Conservation (phyloP, 768 basidiomycete genomes). For the Amanita pseudoporphyria region DNA sequence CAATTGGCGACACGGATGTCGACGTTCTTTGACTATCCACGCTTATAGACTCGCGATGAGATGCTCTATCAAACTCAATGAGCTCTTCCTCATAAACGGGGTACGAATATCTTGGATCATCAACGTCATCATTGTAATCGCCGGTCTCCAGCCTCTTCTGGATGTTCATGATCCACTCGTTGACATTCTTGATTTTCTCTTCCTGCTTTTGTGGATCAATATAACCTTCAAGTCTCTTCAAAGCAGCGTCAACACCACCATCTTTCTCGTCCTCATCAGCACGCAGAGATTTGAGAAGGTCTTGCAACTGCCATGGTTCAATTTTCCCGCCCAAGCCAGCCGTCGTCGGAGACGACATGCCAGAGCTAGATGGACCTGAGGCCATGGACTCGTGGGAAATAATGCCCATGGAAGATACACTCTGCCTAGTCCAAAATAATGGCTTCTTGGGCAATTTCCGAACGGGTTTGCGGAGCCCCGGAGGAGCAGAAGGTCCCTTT, state of each 20-base stretch:
- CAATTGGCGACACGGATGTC: neutral
- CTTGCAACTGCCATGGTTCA: conserved; percentile 79
- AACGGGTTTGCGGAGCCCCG: conserved; percentile 43
- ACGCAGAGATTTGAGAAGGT: conserved; percentile 63
- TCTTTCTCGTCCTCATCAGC: conserved; percentile 51
- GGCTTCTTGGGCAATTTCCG: conserved; percentile 72
- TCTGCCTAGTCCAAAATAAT: conserved; percentile 66
- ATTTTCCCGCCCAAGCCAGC: conserved; percentile 39
- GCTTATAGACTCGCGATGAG: conserved; percentile 13
- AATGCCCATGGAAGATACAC: conserved; percentile 75
- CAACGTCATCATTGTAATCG: conserved; percentile 43
- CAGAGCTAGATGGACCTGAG: conserved; percentile 36
- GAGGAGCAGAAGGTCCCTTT: conserved; percentile 30
- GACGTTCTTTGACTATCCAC: neutral
- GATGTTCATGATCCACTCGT: conserved; percentile 72
- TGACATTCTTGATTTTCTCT: conserved; percentile 68
- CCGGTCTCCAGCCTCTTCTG: conserved; percentile 56
- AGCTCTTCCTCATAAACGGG: conserved; percentile 33
- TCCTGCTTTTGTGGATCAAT: conserved; percentile 65
- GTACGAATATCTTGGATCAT: conserved; percentile 43
- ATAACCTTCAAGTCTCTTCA: conserved; percentile 76
- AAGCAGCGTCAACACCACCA: conserved; percentile 77
- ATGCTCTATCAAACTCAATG: conserved; percentile 16
- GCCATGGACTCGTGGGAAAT: conserved; percentile 50
- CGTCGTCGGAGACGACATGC: conserved; percentile 28